Evolutionary conservation across 83 land plant species (phyloP).

Genomic region (Picea abies): DNA sequence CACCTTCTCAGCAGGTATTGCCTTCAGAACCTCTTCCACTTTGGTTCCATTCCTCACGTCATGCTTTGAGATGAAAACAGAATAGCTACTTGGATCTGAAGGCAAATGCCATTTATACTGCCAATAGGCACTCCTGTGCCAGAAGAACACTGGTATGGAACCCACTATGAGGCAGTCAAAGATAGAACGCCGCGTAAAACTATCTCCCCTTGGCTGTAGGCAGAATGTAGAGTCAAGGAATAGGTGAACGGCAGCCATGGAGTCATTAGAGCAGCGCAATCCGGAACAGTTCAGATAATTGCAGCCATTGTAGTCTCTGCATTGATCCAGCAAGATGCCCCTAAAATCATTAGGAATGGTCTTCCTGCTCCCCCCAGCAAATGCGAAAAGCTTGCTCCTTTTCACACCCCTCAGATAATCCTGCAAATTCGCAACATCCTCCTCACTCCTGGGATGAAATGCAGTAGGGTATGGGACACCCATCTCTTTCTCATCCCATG

Average conservation of each 20-base stretch:
- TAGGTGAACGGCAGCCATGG: conserved; percentile 40
- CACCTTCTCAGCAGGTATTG: conserved; percentile 35
- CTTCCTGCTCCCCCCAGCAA: conserved; percentile 62
- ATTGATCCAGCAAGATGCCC: conserved; percentile 32
- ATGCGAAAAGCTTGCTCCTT: conserved; percentile 43
- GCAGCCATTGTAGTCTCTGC: conserved; percentile 38
- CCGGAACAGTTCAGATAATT: conserved; percentile 51
- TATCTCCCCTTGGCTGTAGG: conserved; percentile 90
- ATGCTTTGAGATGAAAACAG: conserved; percentile 69
- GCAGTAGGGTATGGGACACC: conserved; percentile 74
- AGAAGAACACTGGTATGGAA: conserved; percentile 88
- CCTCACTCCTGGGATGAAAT: conserved; percentile 49
- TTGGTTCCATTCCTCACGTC: conserved; percentile 54
- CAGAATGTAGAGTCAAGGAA: conserved; percentile 78
- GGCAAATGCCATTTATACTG: conserved; percentile 85
- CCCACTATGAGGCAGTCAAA: conserved; percentile 93
- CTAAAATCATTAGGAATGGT: conserved; percentile 51
- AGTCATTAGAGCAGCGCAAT: conserved; percentile 40
- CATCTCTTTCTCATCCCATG: conserved; percentile 58
- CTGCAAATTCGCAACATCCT: conserved; percentile 46
- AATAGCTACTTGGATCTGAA: conserved; percentile 55
- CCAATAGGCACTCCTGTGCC: conserved; percentile 60
- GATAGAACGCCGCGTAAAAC: conserved; percentile 80
- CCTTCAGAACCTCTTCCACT: conserved; percentile 38
- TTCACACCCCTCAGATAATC: conserved; percentile 21